phyloP scores from a whole-genome alignment of 106 monocot species.

The Vanilla planifolia region DNA sequence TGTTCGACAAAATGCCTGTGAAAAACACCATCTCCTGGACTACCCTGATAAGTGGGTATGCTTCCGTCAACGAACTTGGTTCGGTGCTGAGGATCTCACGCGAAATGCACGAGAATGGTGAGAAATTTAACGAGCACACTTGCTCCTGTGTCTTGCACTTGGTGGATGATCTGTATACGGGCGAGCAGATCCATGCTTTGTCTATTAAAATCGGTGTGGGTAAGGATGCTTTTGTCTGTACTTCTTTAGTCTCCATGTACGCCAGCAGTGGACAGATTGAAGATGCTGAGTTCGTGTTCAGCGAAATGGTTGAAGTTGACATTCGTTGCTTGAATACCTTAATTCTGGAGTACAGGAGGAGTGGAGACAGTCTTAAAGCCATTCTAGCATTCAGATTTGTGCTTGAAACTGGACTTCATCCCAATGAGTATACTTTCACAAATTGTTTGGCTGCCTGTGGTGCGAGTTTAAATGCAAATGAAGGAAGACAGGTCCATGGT shows the following conservation, averaged over 20 bases:
- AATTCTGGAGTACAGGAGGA: slow-evolving; percentile 13
- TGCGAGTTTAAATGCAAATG: not conserved
- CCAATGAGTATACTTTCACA: slow-evolving; percentile 15
- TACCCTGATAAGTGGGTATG: slow-evolving; percentile 11
- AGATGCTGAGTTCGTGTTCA: not conserved
- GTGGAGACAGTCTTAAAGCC: slow-evolving; percentile 1
- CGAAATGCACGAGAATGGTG: slow-evolving; percentile 9
- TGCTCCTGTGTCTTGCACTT: slow-evolving; percentile 7
- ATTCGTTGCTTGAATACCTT: slow-evolving; percentile 17
- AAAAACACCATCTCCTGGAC: slow-evolving; percentile 17
- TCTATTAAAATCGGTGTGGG: slow-evolving; percentile 1
- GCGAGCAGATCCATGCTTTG: slow-evolving; percentile 10
- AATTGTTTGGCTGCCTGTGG: slow-evolving; percentile 10
- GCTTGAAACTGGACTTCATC: slow-evolving; percentile 3
- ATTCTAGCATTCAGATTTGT: slow-evolving; percentile 2
- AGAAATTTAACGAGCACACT: slow-evolving; percentile 15
- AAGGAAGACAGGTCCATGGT: slow-evolving; percentile 14
- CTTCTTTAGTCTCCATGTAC: slow-evolving; percentile 13
- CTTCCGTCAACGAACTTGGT: not conserved
- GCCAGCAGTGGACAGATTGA: slow-evolving; percentile 3
- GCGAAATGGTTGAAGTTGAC: slow-evolving; percentile 6
- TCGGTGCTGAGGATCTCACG: not conserved
- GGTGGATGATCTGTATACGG: not conserved
- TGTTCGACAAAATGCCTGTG: slow-evolving; percentile 15
- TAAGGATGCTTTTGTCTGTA: slow-evolving; percentile 1